These are phyloP conservation scores for Neurospora pannonica DNA, from an alignment of 495 filamentous ascomycete genomes.

Conservation along the genomic window DNA sequence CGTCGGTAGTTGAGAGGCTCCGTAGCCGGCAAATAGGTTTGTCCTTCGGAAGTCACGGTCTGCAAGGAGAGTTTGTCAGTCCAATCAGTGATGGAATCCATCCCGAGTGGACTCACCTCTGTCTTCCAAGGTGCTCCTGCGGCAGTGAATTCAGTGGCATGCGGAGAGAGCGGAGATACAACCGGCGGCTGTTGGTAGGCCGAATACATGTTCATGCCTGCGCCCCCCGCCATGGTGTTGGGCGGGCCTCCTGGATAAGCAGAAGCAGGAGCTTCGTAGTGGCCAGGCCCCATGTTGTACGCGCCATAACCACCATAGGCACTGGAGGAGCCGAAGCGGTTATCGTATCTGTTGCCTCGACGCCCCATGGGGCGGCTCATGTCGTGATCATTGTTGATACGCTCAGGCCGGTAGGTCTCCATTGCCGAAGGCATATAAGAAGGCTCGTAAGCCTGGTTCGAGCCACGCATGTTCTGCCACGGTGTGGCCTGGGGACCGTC, in stretches of 20 bases:
- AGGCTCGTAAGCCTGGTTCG: conserved; percentile 17
- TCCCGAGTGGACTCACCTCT: conserved; percentile 33
- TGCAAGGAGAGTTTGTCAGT: conserved; percentile 16
- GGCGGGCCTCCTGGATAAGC: conserved; percentile 20
- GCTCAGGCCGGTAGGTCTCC: conserved; percentile 34
- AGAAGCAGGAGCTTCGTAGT: conserved; percentile 22
- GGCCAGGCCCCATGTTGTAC: conserved; percentile 19
- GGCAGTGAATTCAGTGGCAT: conserved; percentile 71
- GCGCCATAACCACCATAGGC: conserved; percentile 14
- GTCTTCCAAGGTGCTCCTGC: conserved; percentile 37
- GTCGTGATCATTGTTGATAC: conserved; percentile 37
- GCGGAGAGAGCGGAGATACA: conserved; percentile 74
- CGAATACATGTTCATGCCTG: conserved; percentile 43
- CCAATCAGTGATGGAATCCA: neutral
- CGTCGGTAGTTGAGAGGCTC: conserved; percentile 97
- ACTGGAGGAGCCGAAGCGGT: conserved; percentile 23
- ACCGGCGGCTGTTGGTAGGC: conserved; percentile 62
- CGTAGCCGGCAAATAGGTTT: conserved; percentile 68
- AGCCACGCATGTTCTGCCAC: conserved; percentile 30
- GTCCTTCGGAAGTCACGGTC: conserved; percentile 44
- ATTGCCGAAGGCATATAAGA: conserved; percentile 20
- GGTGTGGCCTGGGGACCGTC: conserved; percentile 25
- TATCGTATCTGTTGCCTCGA: conserved; percentile 33
- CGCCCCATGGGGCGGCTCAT: conserved; percentile 28
- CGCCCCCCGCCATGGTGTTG: conserved; percentile 15